These are phyloP conservation scores for Colletotrichum falcatum DNA, from an alignment of 2,329 filamentous ascomycete genomes.

Conservation along the genomic window DNA sequence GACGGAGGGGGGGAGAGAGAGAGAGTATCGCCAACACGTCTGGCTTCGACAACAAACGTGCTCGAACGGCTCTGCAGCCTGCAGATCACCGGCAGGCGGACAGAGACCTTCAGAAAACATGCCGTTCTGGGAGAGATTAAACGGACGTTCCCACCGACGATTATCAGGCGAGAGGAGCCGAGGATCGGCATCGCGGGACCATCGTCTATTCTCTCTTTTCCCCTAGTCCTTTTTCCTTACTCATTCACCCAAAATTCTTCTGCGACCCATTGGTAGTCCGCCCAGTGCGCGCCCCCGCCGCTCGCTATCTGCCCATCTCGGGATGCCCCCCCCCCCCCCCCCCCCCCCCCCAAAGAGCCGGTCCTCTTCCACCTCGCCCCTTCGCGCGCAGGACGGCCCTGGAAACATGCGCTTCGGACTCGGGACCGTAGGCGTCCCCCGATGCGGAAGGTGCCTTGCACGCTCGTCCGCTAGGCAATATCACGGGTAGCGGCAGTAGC, in stretches of 20 bases:
- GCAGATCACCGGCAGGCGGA: background rate
- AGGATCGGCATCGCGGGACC: slow-evolving; percentile 38
- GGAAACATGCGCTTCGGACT: background rate
- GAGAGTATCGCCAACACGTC: background rate
- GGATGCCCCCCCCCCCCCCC: too few species aligned
- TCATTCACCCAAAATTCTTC: background rate
- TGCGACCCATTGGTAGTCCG: background rate
- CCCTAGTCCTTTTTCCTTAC: background rate
- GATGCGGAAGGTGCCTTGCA: slow-evolving; percentile 30
- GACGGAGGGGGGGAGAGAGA: background rate
- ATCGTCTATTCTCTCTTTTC: slow-evolving; percentile 17
- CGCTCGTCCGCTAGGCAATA: background rate
- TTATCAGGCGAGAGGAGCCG: slow-evolving; percentile 30
- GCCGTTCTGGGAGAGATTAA: background rate
- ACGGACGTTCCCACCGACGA: slow-evolving; percentile 6
- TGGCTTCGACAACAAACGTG: background rate
- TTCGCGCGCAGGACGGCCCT: background rate
- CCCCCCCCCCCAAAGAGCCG: too few species aligned
- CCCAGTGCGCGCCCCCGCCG: slow-evolving; percentile 8
- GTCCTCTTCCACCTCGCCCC: background rate
- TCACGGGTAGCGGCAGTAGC: background rate
- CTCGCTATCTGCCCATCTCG: background rate
- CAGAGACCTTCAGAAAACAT: background rate
- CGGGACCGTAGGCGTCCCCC: slow-evolving; percentile 2
- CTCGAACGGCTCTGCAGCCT: background rate